A percentile compares a stretch with the other conserved stretches of the same genome.
Evolutionary conservation across 495 filamentous ascomycete genomes (phyloP).

Genomic region (Amorphotheca resinae): DNA sequence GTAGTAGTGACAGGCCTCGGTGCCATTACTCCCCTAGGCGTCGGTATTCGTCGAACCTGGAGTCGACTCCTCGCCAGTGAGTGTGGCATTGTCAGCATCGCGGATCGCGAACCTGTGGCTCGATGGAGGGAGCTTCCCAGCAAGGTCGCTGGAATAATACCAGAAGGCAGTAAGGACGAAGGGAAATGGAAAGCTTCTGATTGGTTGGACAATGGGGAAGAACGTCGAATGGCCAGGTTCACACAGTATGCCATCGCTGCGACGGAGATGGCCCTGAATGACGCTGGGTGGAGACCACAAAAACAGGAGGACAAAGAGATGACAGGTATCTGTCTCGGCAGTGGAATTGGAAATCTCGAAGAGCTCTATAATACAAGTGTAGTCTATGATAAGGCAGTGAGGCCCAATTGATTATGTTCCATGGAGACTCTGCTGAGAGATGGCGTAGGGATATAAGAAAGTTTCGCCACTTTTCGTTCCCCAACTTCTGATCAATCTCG

Average conservation of each 20-base stretch:
- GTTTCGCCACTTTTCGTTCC: conserved; percentile 89
- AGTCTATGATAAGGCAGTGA: conserved; percentile 54
- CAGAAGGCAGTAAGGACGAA: conserved; percentile 41
- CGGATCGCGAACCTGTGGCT: conserved; percentile 10
- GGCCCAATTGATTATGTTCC: conserved; percentile 22
- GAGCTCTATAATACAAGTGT: conserved; percentile 77
- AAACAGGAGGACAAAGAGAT: conserved; percentile 52
- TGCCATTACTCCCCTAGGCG: conserved; percentile 79
- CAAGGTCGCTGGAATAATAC: conserved; percentile 75
- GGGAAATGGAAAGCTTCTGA: conserved; percentile 71
- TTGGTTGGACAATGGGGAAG: conserved; percentile 58
- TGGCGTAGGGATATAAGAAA: conserved; percentile 55
- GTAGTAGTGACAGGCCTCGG: conserved; percentile 94
- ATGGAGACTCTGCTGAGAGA: conserved; percentile 11
- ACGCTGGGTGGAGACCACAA: conserved; percentile 68
- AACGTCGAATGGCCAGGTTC: conserved; percentile 81
- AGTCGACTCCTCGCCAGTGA: conserved; percentile 62
- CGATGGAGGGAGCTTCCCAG: conserved; percentile 51
- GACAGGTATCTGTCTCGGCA: conserved; percentile 88
- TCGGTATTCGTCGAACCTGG: conserved; percentile 74
- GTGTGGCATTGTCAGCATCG: conserved; percentile 51
- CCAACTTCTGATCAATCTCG: conserved; percentile 84
- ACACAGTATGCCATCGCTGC: conserved; percentile 85
- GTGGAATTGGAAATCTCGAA: conserved; percentile 87
- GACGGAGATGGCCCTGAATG: conserved; percentile 70